Conservation (phyloP, 257 asterid species). For the Solanum pinnatisectum region DNA sequence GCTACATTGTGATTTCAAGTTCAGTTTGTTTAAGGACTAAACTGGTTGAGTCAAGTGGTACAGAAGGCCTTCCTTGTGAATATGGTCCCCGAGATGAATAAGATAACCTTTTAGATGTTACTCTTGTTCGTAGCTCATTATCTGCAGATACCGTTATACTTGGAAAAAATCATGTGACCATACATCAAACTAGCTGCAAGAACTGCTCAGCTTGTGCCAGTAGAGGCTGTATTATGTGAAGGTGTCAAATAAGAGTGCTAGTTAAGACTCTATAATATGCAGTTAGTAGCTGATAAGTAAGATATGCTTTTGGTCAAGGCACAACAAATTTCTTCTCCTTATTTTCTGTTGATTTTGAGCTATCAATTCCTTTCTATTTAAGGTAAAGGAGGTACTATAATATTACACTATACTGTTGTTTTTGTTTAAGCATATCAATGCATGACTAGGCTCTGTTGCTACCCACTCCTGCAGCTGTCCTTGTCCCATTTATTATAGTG, state of each 20-base stretch:
- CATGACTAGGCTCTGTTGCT: neutral
- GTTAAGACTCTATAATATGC: neutral
- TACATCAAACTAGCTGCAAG: neutral
- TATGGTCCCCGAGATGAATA: neutral
- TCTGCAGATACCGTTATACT: neutral
- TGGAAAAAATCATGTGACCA: neutral
- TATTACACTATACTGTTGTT: neutral
- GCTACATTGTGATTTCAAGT: neutral
- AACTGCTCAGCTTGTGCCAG: neutral
- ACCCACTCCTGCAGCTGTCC: neutral
- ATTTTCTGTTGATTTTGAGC: neutral
- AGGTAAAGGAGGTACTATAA: neutral
- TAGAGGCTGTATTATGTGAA: neutral
- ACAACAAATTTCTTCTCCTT: neutral
- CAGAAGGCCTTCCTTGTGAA: neutral
- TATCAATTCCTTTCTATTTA: neutral
- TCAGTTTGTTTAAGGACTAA: neutral
- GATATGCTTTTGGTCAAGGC: neutral
- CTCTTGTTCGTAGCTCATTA: neutral
- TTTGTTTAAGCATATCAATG: neutral
- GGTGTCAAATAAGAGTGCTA: neutral
- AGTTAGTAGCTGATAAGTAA: neutral
- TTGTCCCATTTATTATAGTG: neutral
- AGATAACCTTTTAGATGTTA: neutral
- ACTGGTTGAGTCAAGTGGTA: neutral